Conservation (phyloP, 2,329 filamentous ascomycete genomes). For the Ceratocystis harringtonii region DNA sequence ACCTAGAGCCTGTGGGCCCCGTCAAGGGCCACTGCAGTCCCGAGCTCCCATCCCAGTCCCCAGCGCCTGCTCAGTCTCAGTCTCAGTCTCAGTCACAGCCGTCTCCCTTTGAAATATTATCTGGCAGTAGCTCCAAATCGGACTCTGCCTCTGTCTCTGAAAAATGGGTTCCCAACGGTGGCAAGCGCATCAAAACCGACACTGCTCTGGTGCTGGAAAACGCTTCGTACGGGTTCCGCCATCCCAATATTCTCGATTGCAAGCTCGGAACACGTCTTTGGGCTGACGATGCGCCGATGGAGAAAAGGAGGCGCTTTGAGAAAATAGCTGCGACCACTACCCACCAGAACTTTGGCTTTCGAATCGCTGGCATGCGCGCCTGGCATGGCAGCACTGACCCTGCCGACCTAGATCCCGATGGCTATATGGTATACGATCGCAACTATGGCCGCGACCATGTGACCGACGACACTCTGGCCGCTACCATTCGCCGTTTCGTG, state of each 20-base stretch:
- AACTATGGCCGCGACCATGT: constrained; percentile 43
- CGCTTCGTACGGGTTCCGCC: constrained; percentile 61
- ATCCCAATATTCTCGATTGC: constrained; percentile 81
- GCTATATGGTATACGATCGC: constrained; percentile 47
- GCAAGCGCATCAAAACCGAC: constrained; percentile 55
- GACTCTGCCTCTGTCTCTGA: constrained; percentile 16
- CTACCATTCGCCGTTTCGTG: constrained; percentile 41
- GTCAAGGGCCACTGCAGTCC: not conserved
- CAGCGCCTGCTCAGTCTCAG: not conserved
- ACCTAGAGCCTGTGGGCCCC: not conserved
- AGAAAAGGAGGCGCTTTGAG: constrained; percentile 46
- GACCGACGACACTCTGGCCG: constrained; percentile 37
- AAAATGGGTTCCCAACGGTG: constrained; percentile 36
- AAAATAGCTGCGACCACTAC: constrained; percentile 45
- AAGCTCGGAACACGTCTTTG: constrained; percentile 80
- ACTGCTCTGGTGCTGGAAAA: constrained; percentile 76
- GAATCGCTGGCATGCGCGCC: constrained; percentile 50
- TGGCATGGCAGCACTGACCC: constrained; percentile 41
- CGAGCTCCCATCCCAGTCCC: not conserved
- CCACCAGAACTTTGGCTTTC: constrained; percentile 44
- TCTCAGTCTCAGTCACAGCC: not conserved
- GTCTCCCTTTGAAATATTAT: not conserved
- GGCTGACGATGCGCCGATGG: constrained; percentile 53
- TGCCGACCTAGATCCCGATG: constrained; percentile 36
- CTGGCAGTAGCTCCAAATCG: not conserved